Conservation (phyloP, 2,329 filamentous ascomycete species). For the Fusarium falciforme region DNA sequence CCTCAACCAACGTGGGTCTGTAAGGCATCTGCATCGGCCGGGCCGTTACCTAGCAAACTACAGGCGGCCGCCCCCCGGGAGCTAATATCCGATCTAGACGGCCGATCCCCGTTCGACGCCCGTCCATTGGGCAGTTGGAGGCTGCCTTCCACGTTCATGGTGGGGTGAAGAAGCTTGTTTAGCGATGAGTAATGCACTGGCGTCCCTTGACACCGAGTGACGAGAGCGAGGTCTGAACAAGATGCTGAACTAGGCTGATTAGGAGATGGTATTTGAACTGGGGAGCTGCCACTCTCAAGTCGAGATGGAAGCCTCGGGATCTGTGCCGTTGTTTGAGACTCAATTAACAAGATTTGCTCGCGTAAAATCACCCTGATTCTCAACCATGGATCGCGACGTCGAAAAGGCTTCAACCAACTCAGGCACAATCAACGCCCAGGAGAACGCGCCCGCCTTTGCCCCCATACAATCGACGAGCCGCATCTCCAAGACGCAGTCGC, state of each 20-base stretch:
- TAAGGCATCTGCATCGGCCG: neutral
- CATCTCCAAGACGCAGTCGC: conserved; percentile 10
- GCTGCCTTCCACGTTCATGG: neutral
- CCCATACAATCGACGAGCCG: conserved; percentile 24
- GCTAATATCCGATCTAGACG: neutral
- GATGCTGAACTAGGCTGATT: neutral
- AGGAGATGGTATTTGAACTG: conserved; percentile 14
- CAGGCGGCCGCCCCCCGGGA: neutral
- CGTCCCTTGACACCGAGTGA: conserved; percentile 1
- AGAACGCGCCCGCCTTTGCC: conserved; percentile 10
- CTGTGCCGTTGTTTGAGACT: neutral
- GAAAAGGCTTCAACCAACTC: conserved; percentile 39
- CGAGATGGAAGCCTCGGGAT: neutral
- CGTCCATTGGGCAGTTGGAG: neutral
- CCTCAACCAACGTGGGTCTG: neutral
- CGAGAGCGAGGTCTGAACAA: neutral
- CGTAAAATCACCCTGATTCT: neutral
- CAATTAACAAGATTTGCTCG: neutral
- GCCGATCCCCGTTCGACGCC: neutral
- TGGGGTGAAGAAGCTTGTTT: neutral
- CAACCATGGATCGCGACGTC: conserved; percentile 39
- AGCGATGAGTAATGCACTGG: conserved; percentile 10
- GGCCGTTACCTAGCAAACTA: neutral
- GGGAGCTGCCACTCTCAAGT: neutral
- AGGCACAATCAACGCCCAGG: conserved; percentile 1